Evolutionary conservation across 805 yeast species (phyloP), one percentile per base, ranked within the genome.

Genomic region (Candida pini): DNA sequence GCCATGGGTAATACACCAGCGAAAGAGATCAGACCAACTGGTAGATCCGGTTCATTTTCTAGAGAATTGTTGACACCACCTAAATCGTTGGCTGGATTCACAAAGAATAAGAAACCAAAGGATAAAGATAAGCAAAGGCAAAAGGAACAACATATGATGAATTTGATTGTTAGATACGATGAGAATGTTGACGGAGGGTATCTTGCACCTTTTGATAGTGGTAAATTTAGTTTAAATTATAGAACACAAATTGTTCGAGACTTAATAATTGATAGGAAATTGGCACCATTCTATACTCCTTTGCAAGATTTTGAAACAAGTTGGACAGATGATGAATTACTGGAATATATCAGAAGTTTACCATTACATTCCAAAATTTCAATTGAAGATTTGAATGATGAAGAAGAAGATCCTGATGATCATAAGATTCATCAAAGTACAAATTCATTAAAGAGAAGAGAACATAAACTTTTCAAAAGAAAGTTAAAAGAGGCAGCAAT

Each of bases 151-250:
- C 86, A 78, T 47, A 73, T 73, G 35, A 47, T 62, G 41, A 70
- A 76, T 17, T 61, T 83, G 35, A 62, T 83, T 16, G 86, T 83
- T 2, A 64, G 70, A 41, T 71, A 58, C 48, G 66, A 66, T 26
- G 95, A 86, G 51, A 75, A 66, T 43, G 95, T 90, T 12, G 97
- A 92, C 60, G 98, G 98, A 14, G 98, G 98, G 2, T 88, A 64
- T 53, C 61, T 90, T 43, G 96, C 95, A 1, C 96, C 97, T 0
- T 85, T 74, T 59, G 97, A 97, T 2, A 83, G 84, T 21, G 90
- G 90, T 59, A 74, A 78, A 43, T 78, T 82, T 30, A 80, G 78
- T 47, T 56, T 81, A 35, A 95, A 85, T 55, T 90, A 76, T 61
- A 73, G 81, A 49, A 72, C 83, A 12, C 73, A 72, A 12, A 65